Evolutionary conservation across 2,329 filamentous ascomycete genomes (phyloP), one percentile per base, ranked within the genome.

Genomic region (Aspergillus sp.): DNA sequence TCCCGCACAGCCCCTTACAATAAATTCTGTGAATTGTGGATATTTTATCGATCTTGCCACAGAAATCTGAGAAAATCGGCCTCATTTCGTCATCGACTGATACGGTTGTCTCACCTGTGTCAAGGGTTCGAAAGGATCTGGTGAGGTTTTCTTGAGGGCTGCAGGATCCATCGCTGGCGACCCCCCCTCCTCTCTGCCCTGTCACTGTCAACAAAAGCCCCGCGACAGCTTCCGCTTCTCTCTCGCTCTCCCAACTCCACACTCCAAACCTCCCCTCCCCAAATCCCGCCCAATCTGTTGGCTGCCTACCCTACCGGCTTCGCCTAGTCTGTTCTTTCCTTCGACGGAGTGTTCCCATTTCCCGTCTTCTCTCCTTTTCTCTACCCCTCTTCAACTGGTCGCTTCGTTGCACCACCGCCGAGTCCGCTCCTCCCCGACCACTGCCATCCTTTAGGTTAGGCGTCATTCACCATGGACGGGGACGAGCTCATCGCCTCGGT

Each of bases 401-500:
- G 51, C 52, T 54, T 60, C 57, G 51, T 39, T 52, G 42, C 58
- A 61, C 60, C 63, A 62, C 41, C 48, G 53, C 45, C 50, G 47
- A 57, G 45, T 60, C 63, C 62, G 57, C 59, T 57, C 56, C 54
- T 57, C 56, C 54, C 13, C 49, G 44, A 40, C 51, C 46, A 48
- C 27, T 41, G 27, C 27, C 27, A 42, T 51, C 55, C 51, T 42
- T 39, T 45, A 55, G 57, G 42, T 46, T 51, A 53, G 34, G 51
- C 52, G 51, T 54, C 44, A 59, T 72, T 74, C 75, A 80, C 66
- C 72, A 86, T 86, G 80, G 80, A 79, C 61, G 80, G 80, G 73
- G 83, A 87, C 71, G 82, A 86, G 66, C 81, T 85, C 64, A 83
- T 87, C 77, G 86, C 86, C 78, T 89, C 91, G 76, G 92, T 99